Conservation (phyloP, 495 filamentous ascomycete genomes). For the Chaetomium fimeti region DNA sequence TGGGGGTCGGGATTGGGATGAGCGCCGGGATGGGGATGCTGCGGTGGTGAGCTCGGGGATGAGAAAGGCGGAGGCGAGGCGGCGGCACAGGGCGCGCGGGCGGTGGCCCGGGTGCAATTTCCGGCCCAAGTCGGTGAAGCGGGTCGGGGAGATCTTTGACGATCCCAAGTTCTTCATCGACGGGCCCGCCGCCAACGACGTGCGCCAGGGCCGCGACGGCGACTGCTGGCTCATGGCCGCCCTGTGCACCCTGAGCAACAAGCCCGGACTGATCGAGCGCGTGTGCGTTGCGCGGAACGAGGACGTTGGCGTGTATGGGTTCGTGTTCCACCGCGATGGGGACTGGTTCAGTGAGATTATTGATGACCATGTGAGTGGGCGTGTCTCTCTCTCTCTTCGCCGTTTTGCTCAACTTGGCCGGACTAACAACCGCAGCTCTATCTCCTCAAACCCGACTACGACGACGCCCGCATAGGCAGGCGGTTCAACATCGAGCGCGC, state of each 20-base stretch:
- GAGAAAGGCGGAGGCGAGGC: neutral
- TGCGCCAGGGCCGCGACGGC: constrained; percentile 74
- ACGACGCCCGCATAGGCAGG: constrained; percentile 50
- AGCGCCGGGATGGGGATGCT: neutral
- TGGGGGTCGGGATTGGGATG: too few relatives aligned
- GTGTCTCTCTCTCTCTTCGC: neutral
- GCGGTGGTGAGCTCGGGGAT: neutral
- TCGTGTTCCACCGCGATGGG: constrained; percentile 90
- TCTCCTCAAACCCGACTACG: constrained; percentile 77
- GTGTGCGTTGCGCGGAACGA: constrained; percentile 83
- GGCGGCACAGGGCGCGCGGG: neutral
- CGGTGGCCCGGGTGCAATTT: constrained; percentile 34
- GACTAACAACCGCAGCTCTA: constrained; percentile 52
- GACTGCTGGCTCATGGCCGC: constrained; percentile 94
- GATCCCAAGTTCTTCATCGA: constrained; percentile 82
- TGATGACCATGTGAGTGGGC: constrained; percentile 54
- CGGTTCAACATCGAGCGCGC: constrained; percentile 57
- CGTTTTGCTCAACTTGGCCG: neutral
- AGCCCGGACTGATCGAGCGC: constrained; percentile 71
- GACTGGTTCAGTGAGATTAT: constrained; percentile 91
- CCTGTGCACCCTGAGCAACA: constrained; percentile 78
- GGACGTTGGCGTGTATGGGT: constrained; percentile 85
- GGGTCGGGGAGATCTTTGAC: constrained; percentile 82
- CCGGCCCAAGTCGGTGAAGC: constrained; percentile 62
- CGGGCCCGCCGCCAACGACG: constrained; percentile 77